phyloP scores from a whole-genome alignment of 768 basidiomycete genomes.

The Russula compacta region DNA sequence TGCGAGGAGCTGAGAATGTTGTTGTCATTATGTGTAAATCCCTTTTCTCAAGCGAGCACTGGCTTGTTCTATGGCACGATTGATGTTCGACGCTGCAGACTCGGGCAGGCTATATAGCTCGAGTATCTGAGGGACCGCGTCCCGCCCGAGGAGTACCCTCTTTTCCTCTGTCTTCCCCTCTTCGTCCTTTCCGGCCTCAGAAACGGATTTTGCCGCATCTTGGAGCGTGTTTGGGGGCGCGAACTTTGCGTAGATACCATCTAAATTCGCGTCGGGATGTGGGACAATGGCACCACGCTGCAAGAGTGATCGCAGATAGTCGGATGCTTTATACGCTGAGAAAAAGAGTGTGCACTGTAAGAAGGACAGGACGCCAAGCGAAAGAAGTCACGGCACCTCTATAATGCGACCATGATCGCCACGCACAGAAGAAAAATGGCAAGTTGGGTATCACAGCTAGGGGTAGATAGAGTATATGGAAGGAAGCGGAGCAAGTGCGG shows the following conservation, averaged over 20 bases:
- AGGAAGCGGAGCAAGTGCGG: neutral
- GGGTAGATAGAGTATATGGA: neutral
- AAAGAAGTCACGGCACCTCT: constrained; percentile 37
- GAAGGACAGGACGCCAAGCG: neutral
- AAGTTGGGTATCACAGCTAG: constrained; percentile 74
- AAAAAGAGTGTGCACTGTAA: neutral
- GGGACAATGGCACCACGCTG: constrained; percentile 48
- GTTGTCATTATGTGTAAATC: constrained; percentile 1
- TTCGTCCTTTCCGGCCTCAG: neutral
- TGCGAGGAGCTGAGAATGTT: neutral
- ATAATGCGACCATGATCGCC: constrained; percentile 82
- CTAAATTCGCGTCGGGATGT: constrained; percentile 43
- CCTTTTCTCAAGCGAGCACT: constrained; percentile 25
- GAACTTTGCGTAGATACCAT: constrained; percentile 42
- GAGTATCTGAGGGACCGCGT: constrained; percentile 46
- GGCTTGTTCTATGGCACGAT: constrained; percentile 58
- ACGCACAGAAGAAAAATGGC: constrained; percentile 78
- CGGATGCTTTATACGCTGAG: constrained; percentile 60
- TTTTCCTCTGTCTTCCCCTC: constrained; percentile 7
- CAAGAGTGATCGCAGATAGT: constrained; percentile 55
- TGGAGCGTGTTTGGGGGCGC: constrained; percentile 19
- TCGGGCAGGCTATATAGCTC: constrained; percentile 37
- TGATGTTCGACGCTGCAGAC: constrained; percentile 40
- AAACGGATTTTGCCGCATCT: constrained; percentile 2
- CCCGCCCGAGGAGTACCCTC: constrained; percentile 39